Conservation (phyloP, 2,329 filamentous ascomycete species). For the Emergomyces orientalis region DNA sequence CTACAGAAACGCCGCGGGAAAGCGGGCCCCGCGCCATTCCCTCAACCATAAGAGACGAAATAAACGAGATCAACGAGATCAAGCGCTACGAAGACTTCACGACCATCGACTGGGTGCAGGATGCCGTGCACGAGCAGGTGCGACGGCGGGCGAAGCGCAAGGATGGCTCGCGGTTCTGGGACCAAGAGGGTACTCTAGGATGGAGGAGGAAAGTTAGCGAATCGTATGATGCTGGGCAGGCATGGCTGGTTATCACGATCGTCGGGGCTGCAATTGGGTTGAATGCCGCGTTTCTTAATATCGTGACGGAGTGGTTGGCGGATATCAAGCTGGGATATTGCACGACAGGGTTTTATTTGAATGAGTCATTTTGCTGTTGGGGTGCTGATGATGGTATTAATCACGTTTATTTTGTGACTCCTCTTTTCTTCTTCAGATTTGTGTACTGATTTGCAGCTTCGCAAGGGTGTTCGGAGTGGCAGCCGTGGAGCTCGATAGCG, state of each 20-base stretch:
- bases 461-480: constrained; percentile 76
- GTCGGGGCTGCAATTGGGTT: constrained; percentile 85
- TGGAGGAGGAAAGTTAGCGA: constrained; percentile 77
- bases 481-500: constrained; percentile 70
- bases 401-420: neutral
- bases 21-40: constrained; percentile 41
- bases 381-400: constrained; percentile 69
- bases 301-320: constrained; percentile 91
- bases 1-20: constrained; percentile 55
- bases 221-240: constrained; percentile 91
- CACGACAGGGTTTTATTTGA: constrained; percentile 89
- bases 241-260: constrained; percentile 93
- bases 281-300: constrained; percentile 88
- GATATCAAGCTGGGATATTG: constrained; percentile 97
- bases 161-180: constrained; percentile 62
- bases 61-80: constrained; percentile 74
- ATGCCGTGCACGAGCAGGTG: constrained; percentile 82
- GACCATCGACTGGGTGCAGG: constrained; percentile 94
- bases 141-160: constrained; percentile 67
- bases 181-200: constrained; percentile 56
- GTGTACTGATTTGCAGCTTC: constrained; percentile 8
- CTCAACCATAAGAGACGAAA: constrained; percentile 73
- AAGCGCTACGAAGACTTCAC: constrained; percentile 99
- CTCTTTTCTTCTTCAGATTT: neutral
- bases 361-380: constrained; percentile 97